phyloP scores from a whole-genome alignment of 257 asterid genomes.

The Parsonsia alboflavescens region DNA sequence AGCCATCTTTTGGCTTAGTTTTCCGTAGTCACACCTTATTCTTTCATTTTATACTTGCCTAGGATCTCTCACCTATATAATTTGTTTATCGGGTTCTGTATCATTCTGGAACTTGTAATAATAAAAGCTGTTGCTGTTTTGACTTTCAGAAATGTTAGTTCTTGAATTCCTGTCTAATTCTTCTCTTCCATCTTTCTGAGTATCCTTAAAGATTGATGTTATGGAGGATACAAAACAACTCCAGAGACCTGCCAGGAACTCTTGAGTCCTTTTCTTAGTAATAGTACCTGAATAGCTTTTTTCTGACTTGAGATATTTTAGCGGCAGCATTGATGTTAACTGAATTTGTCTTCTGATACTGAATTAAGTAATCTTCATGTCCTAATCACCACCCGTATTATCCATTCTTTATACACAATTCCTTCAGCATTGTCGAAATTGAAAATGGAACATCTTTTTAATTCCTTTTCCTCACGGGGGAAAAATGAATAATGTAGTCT shows the following conservation, averaged over 20 bases:
- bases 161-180: neutral
- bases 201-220: no score
- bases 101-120: neutral
- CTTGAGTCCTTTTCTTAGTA: conserved; percentile 13
- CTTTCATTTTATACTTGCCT: neutral
- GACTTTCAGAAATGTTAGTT: neutral
- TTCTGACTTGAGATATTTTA: conserved; percentile 8
- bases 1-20: neutral
- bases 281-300: neutral
- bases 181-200: no score
- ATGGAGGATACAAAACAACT: neutral
- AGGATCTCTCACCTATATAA: neutral
- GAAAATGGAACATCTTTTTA: neutral
- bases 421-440: conserved; percentile 5
- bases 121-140: neutral
- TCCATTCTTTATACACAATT: neutral
- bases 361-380: neutral
- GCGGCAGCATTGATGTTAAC: conserved; percentile 4
- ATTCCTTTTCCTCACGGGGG: neutral
- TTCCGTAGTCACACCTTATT: neutral
- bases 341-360: neutral
- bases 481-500: neutral
- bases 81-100: conserved; percentile 5
- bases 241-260: neutral
- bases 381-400: conserved; percentile 1